Conservation (phyloP, 2,329 filamentous ascomycete species). For the Aspergillus floridensis region DNA sequence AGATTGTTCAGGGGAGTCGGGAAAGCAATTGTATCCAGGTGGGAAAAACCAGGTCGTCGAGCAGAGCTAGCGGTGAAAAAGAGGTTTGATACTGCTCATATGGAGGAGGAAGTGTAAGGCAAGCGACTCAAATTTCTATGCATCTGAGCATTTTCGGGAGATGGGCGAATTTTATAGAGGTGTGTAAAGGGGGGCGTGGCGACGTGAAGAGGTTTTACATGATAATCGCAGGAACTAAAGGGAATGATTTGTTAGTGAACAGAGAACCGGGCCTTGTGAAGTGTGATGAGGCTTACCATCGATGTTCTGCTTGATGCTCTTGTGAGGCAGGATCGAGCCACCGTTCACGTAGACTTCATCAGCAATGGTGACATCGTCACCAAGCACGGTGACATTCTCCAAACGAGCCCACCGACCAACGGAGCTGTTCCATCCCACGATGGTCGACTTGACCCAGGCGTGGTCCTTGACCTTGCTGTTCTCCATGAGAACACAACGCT, state of each 20-base stretch:
- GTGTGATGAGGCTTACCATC: slow-evolving; percentile 58
- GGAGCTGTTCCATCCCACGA: slow-evolving; percentile 96
- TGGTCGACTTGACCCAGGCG: slow-evolving; percentile 97
- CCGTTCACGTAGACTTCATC: slow-evolving; percentile 99
- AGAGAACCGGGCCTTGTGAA: not conserved
- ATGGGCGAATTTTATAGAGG: slow-evolving; percentile 22
- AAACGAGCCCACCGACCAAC: slow-evolving; percentile 94
- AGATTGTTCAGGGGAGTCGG: slow-evolving; percentile 16
- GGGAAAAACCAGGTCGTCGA: slow-evolving; percentile 1
- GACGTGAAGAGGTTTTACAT: slow-evolving; percentile 43
- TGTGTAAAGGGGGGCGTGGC: slow-evolving; percentile 23
- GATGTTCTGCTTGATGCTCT: slow-evolving; percentile 98
- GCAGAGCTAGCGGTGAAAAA: not conserved
- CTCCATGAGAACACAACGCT: slow-evolving; percentile 84
- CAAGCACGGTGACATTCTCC: slow-evolving; percentile 97
- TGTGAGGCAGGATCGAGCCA: slow-evolving; percentile 90
- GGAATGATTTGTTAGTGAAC: slow-evolving; percentile 7
- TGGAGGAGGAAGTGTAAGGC: too few relatives aligned
- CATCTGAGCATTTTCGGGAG: slow-evolving; percentile 31
- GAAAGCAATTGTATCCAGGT: slow-evolving; percentile 6
- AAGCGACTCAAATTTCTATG: slow-evolving; percentile 41
- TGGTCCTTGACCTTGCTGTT: slow-evolving; percentile 97
- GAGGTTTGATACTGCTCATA: too few relatives aligned
- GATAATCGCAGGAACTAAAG: slow-evolving; percentile 48
- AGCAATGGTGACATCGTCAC: slow-evolving; percentile 95